Conservation (phyloP, 2,329 filamentous ascomycete species). For the Curvularia eragrostidis region DNA sequence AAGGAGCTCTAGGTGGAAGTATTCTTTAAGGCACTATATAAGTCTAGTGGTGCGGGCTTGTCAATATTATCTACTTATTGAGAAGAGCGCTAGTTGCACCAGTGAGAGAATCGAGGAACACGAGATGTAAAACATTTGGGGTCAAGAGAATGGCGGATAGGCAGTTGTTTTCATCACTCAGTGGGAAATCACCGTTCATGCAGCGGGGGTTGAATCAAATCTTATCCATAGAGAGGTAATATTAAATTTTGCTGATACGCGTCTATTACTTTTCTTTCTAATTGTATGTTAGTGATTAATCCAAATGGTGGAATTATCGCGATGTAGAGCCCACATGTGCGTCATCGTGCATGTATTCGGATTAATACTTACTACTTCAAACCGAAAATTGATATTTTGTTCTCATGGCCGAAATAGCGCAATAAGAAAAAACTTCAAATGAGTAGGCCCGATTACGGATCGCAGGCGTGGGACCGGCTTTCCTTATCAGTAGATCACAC, state of each 20-base stretch:
- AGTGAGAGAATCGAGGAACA: too few relatives aligned
- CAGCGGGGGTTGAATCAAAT: too few relatives aligned
- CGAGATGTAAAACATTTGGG: too few relatives aligned
- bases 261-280: neutral
- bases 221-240: too few relatives aligned
- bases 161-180: too few relatives aligned
- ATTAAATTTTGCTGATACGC: neutral
- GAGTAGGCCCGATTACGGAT: conserved; percentile 12
- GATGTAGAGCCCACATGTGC: neutral
- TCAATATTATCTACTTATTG: too few relatives aligned
- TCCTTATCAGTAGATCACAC: neutral
- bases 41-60: too few relatives aligned
- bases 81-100: too few relatives aligned
- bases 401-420: conserved; percentile 3
- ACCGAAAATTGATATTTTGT: conserved; percentile 8
- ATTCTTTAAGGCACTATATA: too few relatives aligned
- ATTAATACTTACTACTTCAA: conserved; percentile 15
- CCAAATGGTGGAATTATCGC: neutral
- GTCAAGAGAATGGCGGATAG: too few relatives aligned
- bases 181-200: too few relatives aligned
- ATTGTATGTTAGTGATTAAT: neutral
- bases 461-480: conserved; percentile 8
- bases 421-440: conserved; percentile 2
- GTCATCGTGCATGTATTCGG: conserved; percentile 13
- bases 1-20: too few relatives aligned